These are phyloP conservation scores for Geotrichum histeridarum DNA, from an alignment of 1,139 yeast genomes.

Conservation along the genomic window DNA sequence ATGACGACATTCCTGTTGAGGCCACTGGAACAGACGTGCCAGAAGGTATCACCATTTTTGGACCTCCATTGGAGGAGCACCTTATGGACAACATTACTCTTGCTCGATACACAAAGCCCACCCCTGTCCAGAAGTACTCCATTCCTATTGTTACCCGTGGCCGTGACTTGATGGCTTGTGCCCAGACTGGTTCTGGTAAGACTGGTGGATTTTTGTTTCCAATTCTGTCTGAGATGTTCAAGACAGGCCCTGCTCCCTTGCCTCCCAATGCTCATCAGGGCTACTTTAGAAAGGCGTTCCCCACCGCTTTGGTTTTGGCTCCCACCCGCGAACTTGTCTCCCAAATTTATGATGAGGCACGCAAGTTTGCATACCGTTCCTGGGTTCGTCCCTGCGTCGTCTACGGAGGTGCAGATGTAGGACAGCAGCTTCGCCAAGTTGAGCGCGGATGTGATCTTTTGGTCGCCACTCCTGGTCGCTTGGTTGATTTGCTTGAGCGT, in stretches of 20 bases:
- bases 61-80: constrained; percentile 87
- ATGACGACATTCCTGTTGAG: constrained; percentile 97
- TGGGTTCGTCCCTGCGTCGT: constrained; percentile 97
- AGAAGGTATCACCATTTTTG: constrained; percentile 80
- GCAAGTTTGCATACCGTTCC: constrained; percentile 93
- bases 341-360: constrained; percentile 93
- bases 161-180: constrained; percentile 99
- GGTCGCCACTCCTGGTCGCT: constrained; percentile 98
- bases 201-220: constrained; percentile 99
- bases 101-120: constrained; percentile 91
- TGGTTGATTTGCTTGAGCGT: constrained; percentile 91
- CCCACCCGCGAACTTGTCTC: constrained; percentile 98
- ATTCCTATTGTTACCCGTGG: constrained; percentile 94
- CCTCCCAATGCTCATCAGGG: constrained; percentile 38
- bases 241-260: constrained; percentile 73
- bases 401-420: constrained; percentile 96
- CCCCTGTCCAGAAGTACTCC: constrained; percentile 98
- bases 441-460: constrained; percentile 92
- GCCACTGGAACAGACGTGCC: constrained; percentile 95
- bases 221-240: constrained; percentile 84
- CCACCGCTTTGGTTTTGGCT: constrained; percentile 91
- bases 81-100: constrained; percentile 79
- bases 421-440: constrained; percentile 78
- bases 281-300: constrained; percentile 62
- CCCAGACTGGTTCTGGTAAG: constrained; percentile 99